A percentile compares a stretch with the other conserved stretches of the same genome.
Conservation (phyloP, 2,329 filamentous ascomycete species). For the Fusarium tupiense region DNA sequence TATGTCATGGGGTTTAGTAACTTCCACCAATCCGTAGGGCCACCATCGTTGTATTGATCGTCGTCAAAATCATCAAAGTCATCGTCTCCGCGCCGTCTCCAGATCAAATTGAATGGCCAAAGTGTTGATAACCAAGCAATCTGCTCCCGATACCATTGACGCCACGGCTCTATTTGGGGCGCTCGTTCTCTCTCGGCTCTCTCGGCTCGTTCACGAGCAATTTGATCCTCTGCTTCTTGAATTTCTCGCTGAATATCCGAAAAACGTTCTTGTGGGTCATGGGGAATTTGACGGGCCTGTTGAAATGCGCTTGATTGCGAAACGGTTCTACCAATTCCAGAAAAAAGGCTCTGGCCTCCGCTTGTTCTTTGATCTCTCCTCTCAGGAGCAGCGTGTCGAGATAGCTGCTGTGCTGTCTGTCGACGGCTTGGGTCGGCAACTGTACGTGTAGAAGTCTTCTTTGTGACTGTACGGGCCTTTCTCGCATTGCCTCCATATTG, state of each 20-base stretch:
- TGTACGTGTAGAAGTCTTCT: neutral
- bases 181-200: conserved; percentile 10
- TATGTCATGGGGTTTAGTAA: conserved; percentile 48
- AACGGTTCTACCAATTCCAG: neutral
- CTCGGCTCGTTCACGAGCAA: conserved; percentile 23
- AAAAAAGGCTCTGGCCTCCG: conserved; percentile 13
- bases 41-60: conserved; percentile 9
- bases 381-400: neutral
- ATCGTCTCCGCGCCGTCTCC: neutral
- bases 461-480: neutral
- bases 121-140: conserved; percentile 37
- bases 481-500: neutral
- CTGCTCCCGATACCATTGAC: conserved; percentile 32
- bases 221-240: conserved; percentile 25
- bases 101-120: conserved; percentile 28
- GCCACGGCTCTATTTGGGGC: conserved; percentile 14
- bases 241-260: conserved; percentile 35
- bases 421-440: neutral
- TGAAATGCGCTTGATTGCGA: conserved; percentile 3
- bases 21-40: conserved; percentile 37
- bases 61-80: conserved; percentile 25
- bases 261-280: conserved; percentile 25
- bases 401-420: neutral
- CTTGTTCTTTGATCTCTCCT: neutral
- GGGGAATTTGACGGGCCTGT: conserved; percentile 1